Evolutionary conservation across 495 filamentous ascomycete genomes (phyloP), one percentile per base, ranked within the genome.

Genomic region (Jackrogersella multiformis): DNA sequence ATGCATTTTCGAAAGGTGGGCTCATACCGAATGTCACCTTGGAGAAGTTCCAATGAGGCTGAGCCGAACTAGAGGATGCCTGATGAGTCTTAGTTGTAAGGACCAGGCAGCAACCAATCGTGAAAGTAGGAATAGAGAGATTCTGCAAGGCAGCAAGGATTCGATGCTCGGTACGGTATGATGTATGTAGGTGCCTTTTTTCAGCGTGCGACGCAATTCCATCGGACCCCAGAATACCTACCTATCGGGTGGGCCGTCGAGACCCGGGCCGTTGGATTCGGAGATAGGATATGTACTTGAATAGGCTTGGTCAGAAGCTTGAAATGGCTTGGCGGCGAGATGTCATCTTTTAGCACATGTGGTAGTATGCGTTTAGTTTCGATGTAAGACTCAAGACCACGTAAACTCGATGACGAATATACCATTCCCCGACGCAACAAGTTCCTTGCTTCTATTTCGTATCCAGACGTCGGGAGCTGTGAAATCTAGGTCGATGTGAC

Each of bases 201-300:
- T 39, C 15, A 21, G 16, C 13, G 20, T 52, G 45, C n/a, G n/a
- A 61, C 34, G 41, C 20, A 57, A 3, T 24, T 23, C n/a, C 3
- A 23, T 56, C 53, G 38, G 53, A 30, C 18, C n/a, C n/a, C n/a
- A n/a, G n/a, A n/a, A n/a, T n/a, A n/a, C n/a, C n/a, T n/a, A n/a
- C n/a, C n/a, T n/a, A n/a, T n/a, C n/a, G n/a, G n/a, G n/a, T n/a
- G n/a, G n/a, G n/a, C n/a, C n/a, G n/a, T n/a, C n/a, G n/a, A 20
- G 57, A 32, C 5, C 39, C 28, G 21, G 16, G 9, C 10, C 35
- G 21, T 9, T 4, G 58, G 26, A 13, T 3, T 57, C 53, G 65
- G 65, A 38, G 36, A 57, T 68, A 58, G 65, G 65, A 48, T 63
- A 63, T 62, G 13, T 68, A 28, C 65, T 45, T 8, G 24, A 38